A percentile compares a stretch with the other conserved stretches of the same genome.
These are phyloP conservation scores for Irpex rosettiformis DNA, from an alignment of 1,284 basidiomycete species.

Conservation along the genomic window DNA sequence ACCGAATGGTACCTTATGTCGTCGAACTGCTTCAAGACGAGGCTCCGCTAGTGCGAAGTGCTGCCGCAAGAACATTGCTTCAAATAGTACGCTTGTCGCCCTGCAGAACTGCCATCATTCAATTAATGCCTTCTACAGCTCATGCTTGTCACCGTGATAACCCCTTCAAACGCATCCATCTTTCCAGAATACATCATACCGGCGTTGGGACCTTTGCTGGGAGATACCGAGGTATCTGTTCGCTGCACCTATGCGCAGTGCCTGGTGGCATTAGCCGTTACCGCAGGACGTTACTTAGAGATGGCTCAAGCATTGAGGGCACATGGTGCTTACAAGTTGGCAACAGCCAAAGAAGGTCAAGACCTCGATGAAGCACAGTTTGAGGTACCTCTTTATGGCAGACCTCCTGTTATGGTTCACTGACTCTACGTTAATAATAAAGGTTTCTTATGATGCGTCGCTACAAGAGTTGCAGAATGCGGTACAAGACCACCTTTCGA, in stretches of 20 bases:
- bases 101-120: constrained; percentile 5
- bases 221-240: constrained; percentile 86
- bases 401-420: not conserved
- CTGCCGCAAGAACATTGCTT: constrained; percentile 78
- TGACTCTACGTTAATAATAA: constrained; percentile 16
- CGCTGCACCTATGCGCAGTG: constrained; percentile 87
- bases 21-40: constrained; percentile 89
- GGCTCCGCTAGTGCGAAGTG: constrained; percentile 73
- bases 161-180: constrained; percentile 84
- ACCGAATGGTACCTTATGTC: constrained; percentile 90
- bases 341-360: constrained; percentile 42
- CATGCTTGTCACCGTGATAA: constrained; percentile 83
- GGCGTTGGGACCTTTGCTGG: constrained; percentile 78
- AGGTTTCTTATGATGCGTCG: constrained; percentile 88
- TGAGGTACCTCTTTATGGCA: constrained; percentile 48
- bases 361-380: constrained; percentile 74
- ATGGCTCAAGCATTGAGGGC: constrained; percentile 89
- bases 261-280: constrained; percentile 81
- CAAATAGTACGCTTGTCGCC: constrained; percentile 63
- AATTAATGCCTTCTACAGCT: constrained; percentile 44
- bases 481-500: constrained; percentile 86
- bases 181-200: constrained; percentile 97
- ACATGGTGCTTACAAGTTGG: constrained; percentile 65
- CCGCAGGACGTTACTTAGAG: constrained; percentile 83
- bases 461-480: constrained; percentile 83